Evolutionary conservation across 768 basidiomycete genomes (phyloP), one percentile per base, ranked within the genome.

Genomic region (Sarcomyxa edulis): DNA sequence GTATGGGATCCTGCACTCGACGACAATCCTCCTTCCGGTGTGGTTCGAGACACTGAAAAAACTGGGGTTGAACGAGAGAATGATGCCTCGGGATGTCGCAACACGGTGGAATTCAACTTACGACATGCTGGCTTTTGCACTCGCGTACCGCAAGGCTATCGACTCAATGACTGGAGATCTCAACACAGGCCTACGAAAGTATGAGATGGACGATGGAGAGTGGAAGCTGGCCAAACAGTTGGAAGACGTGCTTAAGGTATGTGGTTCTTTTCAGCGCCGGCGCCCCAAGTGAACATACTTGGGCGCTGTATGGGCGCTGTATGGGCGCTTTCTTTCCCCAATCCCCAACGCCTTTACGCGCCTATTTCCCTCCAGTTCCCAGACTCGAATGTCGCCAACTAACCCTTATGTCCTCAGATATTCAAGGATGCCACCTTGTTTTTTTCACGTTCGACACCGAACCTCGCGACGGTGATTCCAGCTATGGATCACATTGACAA

Each of bases 51-150:
- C 37, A 0, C 41, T 60, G 7, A 19, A 20, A 10, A 24, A 44
- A 2, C 36, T 44, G 15, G 30, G 45, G 1, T 12, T 56, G 7
- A 26, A 19, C 2, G 23, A 2, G 1, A n/a, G 48, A 3, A 39
- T 49, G 10, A 57, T 65, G 35, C 64, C 59, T 2, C 52, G 55
- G 0, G 59, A 67, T 39, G 61, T 67, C 2, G n/a, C 27, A 0
- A 66, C 61, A 0, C 44, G 54, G 1, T 66, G 62, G 65, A 66
- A 64, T 35, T 65, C 56, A 0, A 56, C 52, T 1, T 64, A 44
- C 34, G 43, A 62, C 32, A 63, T 67, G 62, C 39, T 62, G 0
- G 15, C 46, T 1, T 53, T 61, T 42, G 59, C 57, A 0, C 3
- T 57, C 5, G 19, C 48, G 8, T 61, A 66, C 42, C 39, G 48